These are phyloP conservation scores for Cordyceps sp. DNA, from an alignment of 2,329 filamentous ascomycete species.

Conservation along the genomic window DNA sequence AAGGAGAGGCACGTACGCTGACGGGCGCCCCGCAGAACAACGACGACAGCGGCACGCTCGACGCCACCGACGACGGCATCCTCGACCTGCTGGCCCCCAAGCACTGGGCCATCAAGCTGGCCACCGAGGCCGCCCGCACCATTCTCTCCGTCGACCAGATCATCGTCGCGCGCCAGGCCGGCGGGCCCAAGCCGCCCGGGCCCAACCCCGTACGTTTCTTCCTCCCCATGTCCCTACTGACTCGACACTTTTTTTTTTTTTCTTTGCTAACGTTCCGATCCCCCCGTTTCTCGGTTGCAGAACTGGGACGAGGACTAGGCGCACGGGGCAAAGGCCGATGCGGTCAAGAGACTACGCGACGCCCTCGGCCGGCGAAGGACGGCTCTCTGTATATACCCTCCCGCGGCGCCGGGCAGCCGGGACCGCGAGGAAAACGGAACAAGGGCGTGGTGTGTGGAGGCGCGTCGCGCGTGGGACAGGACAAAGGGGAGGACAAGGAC, in stretches of 20 bases:
- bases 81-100: slow-evolving; percentile 85
- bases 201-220: slow-evolving; percentile 54
- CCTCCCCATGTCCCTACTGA: not conserved
- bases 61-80: slow-evolving; percentile 77
- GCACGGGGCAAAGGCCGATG: too few species aligned
- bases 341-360: too few species aligned
- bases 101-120: slow-evolving; percentile 92
- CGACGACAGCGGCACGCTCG: slow-evolving; percentile 63
- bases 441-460: too few species aligned
- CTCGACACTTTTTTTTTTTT: too few species aligned
- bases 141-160: slow-evolving; percentile 97
- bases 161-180: slow-evolving; percentile 92
- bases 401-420: too few species aligned
- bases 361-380: too few species aligned
- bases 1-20: slow-evolving; percentile 6
- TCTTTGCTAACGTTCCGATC: not conserved
- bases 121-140: slow-evolving; percentile 85
- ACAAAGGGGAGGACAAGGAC: too few species aligned
- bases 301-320: slow-evolving; percentile 48
- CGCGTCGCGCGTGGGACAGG: too few species aligned
- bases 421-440: too few species aligned
- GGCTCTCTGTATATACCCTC: too few species aligned
- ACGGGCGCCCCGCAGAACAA: slow-evolving; percentile 37
- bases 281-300: slow-evolving; percentile 11
- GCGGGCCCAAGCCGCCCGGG: slow-evolving; percentile 89